Evolutionary conservation across 2,329 filamentous ascomycete species (phyloP).

Genomic region (Sclerotiophoma versabilis): DNA sequence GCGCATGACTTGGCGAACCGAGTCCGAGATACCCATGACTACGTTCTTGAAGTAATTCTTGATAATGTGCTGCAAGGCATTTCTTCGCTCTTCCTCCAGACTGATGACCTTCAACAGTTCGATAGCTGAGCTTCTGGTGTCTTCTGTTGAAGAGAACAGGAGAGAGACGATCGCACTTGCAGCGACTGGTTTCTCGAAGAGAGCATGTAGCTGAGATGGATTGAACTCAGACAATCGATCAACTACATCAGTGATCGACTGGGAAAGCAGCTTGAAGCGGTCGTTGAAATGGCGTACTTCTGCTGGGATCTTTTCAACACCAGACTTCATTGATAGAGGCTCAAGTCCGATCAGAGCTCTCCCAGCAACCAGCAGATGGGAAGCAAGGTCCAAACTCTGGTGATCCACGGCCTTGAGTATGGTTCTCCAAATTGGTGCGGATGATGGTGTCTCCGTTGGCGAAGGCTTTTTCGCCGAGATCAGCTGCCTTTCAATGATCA

Average conservation of each 20-base stretch:
- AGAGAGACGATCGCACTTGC: slow-evolving; percentile 79
- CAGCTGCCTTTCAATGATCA: slow-evolving; percentile 71
- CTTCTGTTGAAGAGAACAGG: slow-evolving; percentile 80
- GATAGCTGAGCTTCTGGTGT: slow-evolving; percentile 79
- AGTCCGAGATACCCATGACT: slow-evolving; percentile 63
- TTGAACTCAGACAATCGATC: slow-evolving; percentile 81
- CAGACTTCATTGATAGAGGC: slow-evolving; percentile 61
- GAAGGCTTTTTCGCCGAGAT: slow-evolving; percentile 68
- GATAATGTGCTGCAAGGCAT: slow-evolving; percentile 69
- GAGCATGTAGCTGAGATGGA: slow-evolving; percentile 68
- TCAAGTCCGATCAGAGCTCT: slow-evolving; percentile 77
- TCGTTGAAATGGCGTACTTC: slow-evolving; percentile 79
- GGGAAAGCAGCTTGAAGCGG: slow-evolving; percentile 68
- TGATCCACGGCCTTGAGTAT: slow-evolving; percentile 73
- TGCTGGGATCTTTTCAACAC: slow-evolving; percentile 52
- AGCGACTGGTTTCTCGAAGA: slow-evolving; percentile 73
- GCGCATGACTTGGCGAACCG: slow-evolving; percentile 62
- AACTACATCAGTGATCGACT: slow-evolving; percentile 74
- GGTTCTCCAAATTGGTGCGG: slow-evolving; percentile 78
- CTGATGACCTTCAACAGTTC: slow-evolving; percentile 85
- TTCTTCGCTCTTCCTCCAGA: slow-evolving; percentile 67
- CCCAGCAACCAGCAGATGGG: slow-evolving; percentile 74
- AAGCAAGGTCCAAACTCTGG: slow-evolving; percentile 75
- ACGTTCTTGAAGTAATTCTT: slow-evolving; percentile 63
- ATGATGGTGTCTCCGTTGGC: slow-evolving; percentile 71